Base-by-base conservation (phyloP, 2,329 filamentous ascomycete genomes). In the Cercospora nicotianae region DNA sequence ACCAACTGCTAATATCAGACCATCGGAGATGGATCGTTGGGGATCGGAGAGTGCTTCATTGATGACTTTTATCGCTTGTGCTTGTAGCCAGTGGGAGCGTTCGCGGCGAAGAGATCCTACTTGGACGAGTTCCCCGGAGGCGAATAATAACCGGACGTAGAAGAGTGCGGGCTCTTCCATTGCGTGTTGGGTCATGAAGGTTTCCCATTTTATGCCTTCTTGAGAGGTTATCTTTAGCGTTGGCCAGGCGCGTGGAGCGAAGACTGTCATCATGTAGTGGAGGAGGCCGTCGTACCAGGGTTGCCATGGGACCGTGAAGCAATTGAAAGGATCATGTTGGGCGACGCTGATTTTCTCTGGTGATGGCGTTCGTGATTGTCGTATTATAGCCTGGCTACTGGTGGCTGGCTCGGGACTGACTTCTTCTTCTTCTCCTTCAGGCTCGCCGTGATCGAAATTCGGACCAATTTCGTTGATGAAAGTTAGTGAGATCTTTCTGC, bases 251-350 rank as follows among this genome's bases (percentile, higher is more conserved):
- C 76, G 71, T 1, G 76, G 77, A 9, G 75, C 76, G 60, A 76
- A 78, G 9, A 77, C 72, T 3, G 73, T 76, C 65, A 77, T 70
- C 77, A 78, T 77, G 68, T 78, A 75, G 65, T 77, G 75, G n/a
- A 78, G 65, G 1, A 78, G 67, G 1, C 68, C 64, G 55, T 78
- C 75, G 45, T 72, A 76, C 73, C 72, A 75, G 12, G 75, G 74
- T 60, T 75, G 66, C 62, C 72, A 74, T 18, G 72, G 67, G 12
- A 77, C 73, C 1, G 75, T 73, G 60, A 75, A 77, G 66, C 72
- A 76, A 16, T 73, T 74, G 73, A 77, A 78, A 0, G 76, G 75
- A 65, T 78, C 75, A 8, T 31, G n/a, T 9, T n/a, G 51, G 10
- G 30, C 51, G 20, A 57, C 20, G 33, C 23, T 36, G 51, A 57